A percentile compares a stretch with the other conserved stretches of the same genome.
Conservation (phyloP, 1,284 basidiomycete species). For the Trichosporon ovoides region DNA sequence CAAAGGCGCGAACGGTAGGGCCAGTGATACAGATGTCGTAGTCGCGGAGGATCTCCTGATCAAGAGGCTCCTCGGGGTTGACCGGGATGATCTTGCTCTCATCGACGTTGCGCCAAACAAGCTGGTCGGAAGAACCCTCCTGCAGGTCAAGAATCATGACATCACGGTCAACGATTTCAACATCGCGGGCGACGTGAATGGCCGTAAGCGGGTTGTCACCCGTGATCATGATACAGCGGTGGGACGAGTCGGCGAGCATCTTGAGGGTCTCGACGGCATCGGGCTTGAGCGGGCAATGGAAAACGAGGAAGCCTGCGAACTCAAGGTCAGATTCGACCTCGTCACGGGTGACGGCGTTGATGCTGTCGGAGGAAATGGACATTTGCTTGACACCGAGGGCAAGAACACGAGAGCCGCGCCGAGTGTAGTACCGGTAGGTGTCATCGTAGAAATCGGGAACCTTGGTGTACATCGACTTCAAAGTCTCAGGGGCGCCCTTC, state of each 20-base stretch:
- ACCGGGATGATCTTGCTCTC: constrained; percentile 80
- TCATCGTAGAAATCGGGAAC: constrained; percentile 80
- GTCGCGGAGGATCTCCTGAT: constrained; percentile 66
- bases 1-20: constrained; percentile 78
- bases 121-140: constrained; percentile 69
- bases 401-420: constrained; percentile 82
- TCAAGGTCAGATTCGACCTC: constrained; percentile 67
- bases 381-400: constrained; percentile 81
- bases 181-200: constrained; percentile 85
- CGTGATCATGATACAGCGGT: constrained; percentile 97
- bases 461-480: constrained; percentile 71
- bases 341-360: constrained; percentile 74
- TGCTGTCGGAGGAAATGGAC: constrained; percentile 65
- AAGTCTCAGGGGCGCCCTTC: constrained; percentile 92
- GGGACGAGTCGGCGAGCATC: constrained; percentile 89
- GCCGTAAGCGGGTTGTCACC: constrained; percentile 95
- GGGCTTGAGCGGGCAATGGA: constrained; percentile 91
- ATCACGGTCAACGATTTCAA: constrained; percentile 91
- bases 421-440: constrained; percentile 86
- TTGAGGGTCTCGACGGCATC: constrained; percentile 83
- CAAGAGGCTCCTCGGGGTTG: constrained; percentile 68
- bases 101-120: constrained; percentile 90
- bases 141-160: constrained; percentile 82
- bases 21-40: constrained; percentile 96
- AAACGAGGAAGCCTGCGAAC: constrained; percentile 90